Evolutionary conservation across 2,329 filamentous ascomycete genomes (phyloP).

Genomic region (Cryphonectria carpinicola): DNA sequence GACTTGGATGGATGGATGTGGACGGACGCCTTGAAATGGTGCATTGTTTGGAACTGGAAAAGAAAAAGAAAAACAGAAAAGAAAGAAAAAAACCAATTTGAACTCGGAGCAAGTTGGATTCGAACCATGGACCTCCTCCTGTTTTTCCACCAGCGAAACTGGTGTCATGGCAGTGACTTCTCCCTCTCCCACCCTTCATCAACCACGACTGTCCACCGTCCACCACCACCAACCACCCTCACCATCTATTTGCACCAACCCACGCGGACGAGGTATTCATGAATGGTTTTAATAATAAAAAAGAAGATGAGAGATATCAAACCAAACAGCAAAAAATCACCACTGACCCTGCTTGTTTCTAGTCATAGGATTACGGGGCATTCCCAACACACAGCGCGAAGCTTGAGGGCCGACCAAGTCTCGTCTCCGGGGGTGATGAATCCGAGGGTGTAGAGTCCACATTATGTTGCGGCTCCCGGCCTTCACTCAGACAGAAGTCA

Average conservation of each 20-base stretch:
- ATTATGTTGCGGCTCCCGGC: not conserved
- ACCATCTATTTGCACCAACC: not conserved
- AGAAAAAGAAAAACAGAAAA: too few species aligned
- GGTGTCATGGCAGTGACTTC: not conserved
- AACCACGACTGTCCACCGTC: not conserved
- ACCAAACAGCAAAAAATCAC: not conserved
- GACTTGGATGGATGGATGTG: not conserved
- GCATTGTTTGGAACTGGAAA: not conserved
- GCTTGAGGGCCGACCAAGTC: slow-evolving; percentile 10
- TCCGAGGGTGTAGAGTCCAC: not conserved
- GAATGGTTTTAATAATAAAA: too few species aligned
- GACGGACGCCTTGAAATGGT: not conserved
- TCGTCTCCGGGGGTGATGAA: slow-evolving; percentile 1
- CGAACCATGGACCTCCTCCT: not conserved
- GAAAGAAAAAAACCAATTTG: not conserved
- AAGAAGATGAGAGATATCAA: not conserved
- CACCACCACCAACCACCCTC: not conserved
- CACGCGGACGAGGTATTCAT: not conserved
- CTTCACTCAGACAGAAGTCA: not conserved
- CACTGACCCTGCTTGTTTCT: slow-evolving; percentile 8
- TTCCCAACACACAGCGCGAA: slow-evolving; percentile 9
- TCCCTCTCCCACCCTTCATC: not conserved
- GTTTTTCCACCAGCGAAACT: not conserved
- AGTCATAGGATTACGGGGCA: slow-evolving; percentile 9
- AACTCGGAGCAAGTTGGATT: not conserved